Evolutionary conservation across 805 yeast species (phyloP).

Genomic region (Yamadazyma endophytica): DNA sequence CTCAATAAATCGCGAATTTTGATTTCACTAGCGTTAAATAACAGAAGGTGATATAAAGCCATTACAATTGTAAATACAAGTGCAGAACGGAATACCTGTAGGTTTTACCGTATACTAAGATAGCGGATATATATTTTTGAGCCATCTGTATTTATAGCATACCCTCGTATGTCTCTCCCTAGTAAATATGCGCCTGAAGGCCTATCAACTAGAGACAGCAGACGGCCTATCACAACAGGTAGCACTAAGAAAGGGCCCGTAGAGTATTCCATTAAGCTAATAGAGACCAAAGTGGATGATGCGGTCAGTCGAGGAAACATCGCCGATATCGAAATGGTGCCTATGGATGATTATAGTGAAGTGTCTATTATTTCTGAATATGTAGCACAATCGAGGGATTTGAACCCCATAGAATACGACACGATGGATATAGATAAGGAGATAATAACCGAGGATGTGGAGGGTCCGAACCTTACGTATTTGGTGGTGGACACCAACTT

Average conservation of each 20-base stretch:
- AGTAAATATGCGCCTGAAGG: constrained; percentile 37
- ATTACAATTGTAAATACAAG: no score
- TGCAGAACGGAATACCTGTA: no score
- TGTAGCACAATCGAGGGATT: constrained; percentile 11
- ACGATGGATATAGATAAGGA: constrained; percentile 17
- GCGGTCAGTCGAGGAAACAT: constrained; percentile 12
- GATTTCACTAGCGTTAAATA: no score
- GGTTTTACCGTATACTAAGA: no score
- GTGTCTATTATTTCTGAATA: constrained; percentile 41
- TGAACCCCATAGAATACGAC: constrained; percentile 8
- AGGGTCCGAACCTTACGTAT: constrained; percentile 26
- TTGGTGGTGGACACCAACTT: constrained; percentile 84
- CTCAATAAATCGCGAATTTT: no score
- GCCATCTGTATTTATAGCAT: no score
- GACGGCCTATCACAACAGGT: constrained; percentile 23
- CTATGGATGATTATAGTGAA: constrained; percentile 43
- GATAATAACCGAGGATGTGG: constrained; percentile 12
- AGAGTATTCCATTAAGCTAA: constrained; percentile 17
- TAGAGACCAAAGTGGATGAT: constrained; percentile 22
- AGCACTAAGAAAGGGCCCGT: constrained; percentile 13
- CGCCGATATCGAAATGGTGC: constrained; percentile 47
- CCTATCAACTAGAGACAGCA: constrained; percentile 19
- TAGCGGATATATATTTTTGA: no score
- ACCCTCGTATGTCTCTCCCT: constrained; percentile 20
- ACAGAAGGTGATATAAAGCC: no score